Base-by-base conservation (phyloP, 1,284 basidiomycete species). In the Thecaphora thlaspeos region DNA sequence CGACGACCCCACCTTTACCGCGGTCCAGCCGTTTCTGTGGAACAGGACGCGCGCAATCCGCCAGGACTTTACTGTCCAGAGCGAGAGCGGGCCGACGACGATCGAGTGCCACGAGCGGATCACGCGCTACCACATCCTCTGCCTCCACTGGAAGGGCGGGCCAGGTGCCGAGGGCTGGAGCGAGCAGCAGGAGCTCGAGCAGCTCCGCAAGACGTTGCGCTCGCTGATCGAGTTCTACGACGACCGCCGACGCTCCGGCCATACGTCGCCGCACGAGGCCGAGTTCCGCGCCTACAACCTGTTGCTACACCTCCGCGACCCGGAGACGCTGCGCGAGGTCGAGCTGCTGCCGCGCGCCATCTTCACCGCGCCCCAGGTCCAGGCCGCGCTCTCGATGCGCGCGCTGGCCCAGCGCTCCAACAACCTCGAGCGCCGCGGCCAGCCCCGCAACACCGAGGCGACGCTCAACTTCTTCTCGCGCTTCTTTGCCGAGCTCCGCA, bases 251-350 rank as follows among this genome's bases (percentile, higher is more conserved):
- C 82, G 87, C 15, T 83, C 82, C 12, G 62, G 80, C 9, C 18
- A 86, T 37, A 75, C 86, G 45, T 88, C 87, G 8, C 85, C 88
- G 0, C 88, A 88, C 50, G 92, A 97, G 75, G 84, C 95, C 43
- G 94, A 98, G 79, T 95, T 98, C 84, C 86, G 91, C 19, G 87
- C 95, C 0, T 97, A 97, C 80, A 90, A 94, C 75, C 85, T 93
- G 34, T 84, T 97, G 34, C 88, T 90, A 37, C 91, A 95, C 72
- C 87, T 95, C 38, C 86, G 90, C 36, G 89, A 93, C 85, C 80
- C 86, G 72, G 80, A 91, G 85, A 80, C 89, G 82, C 49, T 88
- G 81, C 79, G 91, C 43, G 79, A 81, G 39, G 81, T 79, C 7
- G 81, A 93, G 61, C 84, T 87, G 48, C 85, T 95, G n/a, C 90